Base-by-base conservation (phyloP, 441 rosid species). In the Populus hybrid region DNA sequence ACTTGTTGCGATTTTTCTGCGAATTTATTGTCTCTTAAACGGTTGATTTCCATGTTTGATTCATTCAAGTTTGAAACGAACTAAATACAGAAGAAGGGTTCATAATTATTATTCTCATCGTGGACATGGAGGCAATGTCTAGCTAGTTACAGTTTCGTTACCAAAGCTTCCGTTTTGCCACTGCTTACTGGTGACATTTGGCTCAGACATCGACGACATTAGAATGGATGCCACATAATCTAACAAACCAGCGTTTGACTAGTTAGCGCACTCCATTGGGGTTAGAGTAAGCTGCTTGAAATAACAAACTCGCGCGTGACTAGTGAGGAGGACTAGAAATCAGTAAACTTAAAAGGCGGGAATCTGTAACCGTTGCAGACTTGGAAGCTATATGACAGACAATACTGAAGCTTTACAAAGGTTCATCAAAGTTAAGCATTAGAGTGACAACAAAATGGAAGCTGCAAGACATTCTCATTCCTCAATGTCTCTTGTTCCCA, bases 401-500 rank as follows among this genome's bases (percentile, higher is more conserved):
- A 42, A 42, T 42, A 42, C 50, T 10, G 61, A 53, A 53, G 21
- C 61, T 18, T 53, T 53, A 6, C 61, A 53, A 6, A 18, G 61
- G 9, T 53, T 53, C 57, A 14, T 50, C 57, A 16, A 50, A 50
- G n/a, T 16, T 0, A 16, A 16, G 61, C 61, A 5, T 16, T 16
- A 2, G 2, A 53, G 69, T 1, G 69, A 66, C 69, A 57, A 71
- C 21, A 28, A 83, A 79, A 86, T 87, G 83, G 89, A 85, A 75
- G 79, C 80, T 72, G 82, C 66, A 71, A 82, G 74, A 79, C 82
- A 75, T 57, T 73, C 88, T 70, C 76, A 77, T 77, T 79, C 86
- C 75, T 82, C 88, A 36, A 65, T 82, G 64, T 86, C 90, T 66
- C 85, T 87, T 71, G 86, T 81, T 76, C 78, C 94, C 26, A 84